Evolutionary conservation across 345 rosid species (phyloP).

Genomic region (Lumnitzera littorea): DNA sequence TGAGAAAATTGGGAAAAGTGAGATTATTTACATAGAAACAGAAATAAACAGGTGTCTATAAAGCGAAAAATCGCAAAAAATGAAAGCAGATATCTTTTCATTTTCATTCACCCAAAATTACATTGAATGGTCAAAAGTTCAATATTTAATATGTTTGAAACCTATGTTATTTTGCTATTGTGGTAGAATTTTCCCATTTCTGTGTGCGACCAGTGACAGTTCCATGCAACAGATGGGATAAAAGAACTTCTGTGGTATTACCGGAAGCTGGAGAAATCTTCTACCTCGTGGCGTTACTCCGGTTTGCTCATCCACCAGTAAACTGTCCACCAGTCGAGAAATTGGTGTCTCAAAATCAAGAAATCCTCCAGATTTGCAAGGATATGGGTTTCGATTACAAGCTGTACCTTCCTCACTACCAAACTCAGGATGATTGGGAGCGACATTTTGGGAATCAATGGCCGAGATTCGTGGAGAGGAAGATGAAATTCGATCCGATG

Average conservation of each 20-base stretch:
- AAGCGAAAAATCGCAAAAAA: no score
- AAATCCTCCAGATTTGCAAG: conserved; percentile 50
- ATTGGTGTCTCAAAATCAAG: conserved; percentile 54
- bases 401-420: conserved; percentile 79
- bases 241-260: conserved; percentile 49
- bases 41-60: no score
- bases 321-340: conserved; percentile 31
- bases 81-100: no score
- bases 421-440: conserved; percentile 66
- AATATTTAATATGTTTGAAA: no score
- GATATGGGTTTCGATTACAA: conserved; percentile 61
- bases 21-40: no score
- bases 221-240: conserved; percentile 53
- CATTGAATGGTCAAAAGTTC: no score
- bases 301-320: conserved; percentile 38
- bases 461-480: conserved; percentile 60
- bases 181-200: no score
- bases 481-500: conserved; percentile 68
- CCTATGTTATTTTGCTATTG: no score
- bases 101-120: no score
- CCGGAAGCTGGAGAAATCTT: conserved; percentile 71
- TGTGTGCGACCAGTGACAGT: no score
- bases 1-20: no score
- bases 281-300: conserved; percentile 80
- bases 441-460: conserved; percentile 76